Conservation (phyloP, 2,329 filamentous ascomycete genomes). For the Alternaria arborescens region DNA sequence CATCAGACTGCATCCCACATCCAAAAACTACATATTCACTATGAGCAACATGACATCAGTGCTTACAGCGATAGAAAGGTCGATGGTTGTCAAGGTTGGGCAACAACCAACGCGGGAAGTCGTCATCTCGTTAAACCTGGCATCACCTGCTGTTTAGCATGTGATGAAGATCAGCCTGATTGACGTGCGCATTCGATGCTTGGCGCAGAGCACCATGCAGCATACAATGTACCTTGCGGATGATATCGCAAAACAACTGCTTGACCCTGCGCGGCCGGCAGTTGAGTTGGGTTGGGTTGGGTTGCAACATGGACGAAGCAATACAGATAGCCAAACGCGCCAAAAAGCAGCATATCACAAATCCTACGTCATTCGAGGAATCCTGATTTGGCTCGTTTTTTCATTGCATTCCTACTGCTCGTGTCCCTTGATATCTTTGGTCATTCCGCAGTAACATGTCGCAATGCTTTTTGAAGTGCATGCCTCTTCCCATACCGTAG, state of each 20-base stretch:
- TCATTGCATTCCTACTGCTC: conserved; percentile 40
- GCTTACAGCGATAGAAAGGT: not conserved
- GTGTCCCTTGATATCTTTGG: conserved; percentile 26
- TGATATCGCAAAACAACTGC: conserved; percentile 14
- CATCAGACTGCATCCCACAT: not conserved
- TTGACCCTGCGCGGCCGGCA: conserved; percentile 3
- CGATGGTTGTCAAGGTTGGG: not conserved
- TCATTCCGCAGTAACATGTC: conserved; percentile 30
- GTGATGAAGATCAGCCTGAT: conserved; percentile 8
- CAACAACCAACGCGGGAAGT: not conserved
- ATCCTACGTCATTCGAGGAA: conserved; percentile 2
- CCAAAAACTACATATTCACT: not conserved
- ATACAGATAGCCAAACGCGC: conserved; percentile 3
- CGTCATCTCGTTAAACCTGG: not conserved
- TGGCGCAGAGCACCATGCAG: conserved; percentile 19
- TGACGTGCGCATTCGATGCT: conserved; percentile 15
- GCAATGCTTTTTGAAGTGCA: conserved; percentile 44
- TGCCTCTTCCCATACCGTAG: conserved; percentile 31
- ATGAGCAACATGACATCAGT: not conserved
- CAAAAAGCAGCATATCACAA: conserved; percentile 9
- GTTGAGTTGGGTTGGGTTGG: not conserved
- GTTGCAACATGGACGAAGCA: not conserved
- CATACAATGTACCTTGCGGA: not conserved
- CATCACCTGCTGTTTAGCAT: not conserved
- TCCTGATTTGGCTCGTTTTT: conserved; percentile 33